phyloP scores from a whole-genome alignment of 2,329 filamentous ascomycete species.

The Leptographium galeiforme region DNA sequence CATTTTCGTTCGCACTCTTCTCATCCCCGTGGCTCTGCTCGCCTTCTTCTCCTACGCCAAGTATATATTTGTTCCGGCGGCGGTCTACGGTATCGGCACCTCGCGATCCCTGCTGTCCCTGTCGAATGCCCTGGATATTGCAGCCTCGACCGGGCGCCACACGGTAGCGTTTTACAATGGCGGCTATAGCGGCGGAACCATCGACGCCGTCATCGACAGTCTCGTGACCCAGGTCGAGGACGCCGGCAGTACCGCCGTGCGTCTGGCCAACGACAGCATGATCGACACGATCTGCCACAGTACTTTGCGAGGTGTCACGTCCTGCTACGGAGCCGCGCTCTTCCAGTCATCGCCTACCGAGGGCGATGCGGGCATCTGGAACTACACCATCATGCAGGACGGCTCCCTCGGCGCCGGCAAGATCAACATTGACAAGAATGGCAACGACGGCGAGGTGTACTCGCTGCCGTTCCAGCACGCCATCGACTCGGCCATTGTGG shows the following conservation, averaged over 20 bases:
- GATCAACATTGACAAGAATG: constrained; percentile 48
- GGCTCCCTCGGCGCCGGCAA: constrained; percentile 50
- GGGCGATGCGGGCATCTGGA: constrained; percentile 57
- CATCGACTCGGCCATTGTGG: constrained; percentile 60
- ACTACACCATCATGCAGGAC: constrained; percentile 73
- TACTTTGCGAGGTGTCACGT: constrained; percentile 48
- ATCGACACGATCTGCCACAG: constrained; percentile 38
- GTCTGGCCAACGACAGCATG: constrained; percentile 15
- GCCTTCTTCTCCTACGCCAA: constrained; percentile 57
- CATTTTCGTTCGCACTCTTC: constrained; percentile 41
- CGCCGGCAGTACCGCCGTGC: constrained; percentile 32
- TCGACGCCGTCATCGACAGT: constrained; percentile 54
- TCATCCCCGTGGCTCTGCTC: constrained; percentile 45
- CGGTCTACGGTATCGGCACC: constrained; percentile 58
- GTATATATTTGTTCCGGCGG: constrained; percentile 71
- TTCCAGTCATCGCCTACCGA: constrained; percentile 65
- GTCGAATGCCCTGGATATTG: constrained; percentile 44
- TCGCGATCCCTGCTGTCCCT: constrained; percentile 50
- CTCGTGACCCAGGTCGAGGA: constrained; percentile 44
- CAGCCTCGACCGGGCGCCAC: constrained; percentile 42
- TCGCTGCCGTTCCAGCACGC: constrained; percentile 63
- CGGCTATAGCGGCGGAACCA: constrained; percentile 53
- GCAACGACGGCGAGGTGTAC: constrained; percentile 68
- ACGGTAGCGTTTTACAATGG: constrained; percentile 71
- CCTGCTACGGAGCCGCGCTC: constrained; percentile 58